Evolutionary conservation across 2,329 filamentous ascomycete species (phyloP), one percentile per base, ranked within the genome.

Genomic region (Penicillium sp.): DNA sequence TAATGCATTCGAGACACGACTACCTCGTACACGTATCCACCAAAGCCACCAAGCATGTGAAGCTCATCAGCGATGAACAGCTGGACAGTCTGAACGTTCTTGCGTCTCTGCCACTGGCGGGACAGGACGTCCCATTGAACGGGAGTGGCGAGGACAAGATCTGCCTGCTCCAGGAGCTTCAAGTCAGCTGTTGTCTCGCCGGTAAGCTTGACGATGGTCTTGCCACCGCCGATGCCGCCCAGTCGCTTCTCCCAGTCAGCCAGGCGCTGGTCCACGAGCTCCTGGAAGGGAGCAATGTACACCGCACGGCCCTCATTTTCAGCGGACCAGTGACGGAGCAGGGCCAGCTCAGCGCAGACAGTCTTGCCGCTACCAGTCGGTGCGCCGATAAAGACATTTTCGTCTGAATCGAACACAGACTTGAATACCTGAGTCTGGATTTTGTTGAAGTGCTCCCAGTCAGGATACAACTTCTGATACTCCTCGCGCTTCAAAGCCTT

Each of bases 1-100:
- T 95, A 95, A 75, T 97, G 93, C 90, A 98, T 97, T 55, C 95
- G 89, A 63, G 95, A 97, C n/a, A 99, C 91, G 55, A 99, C 89
- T 55, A 95, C 91, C 81, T 99, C 95, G 77, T 99, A 99, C 33
- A 96, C 85, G 74, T 94, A 96, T 33, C 95, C 96, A 65, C 87
- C 85, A 55, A 89, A 87, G 14, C 93, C 93, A 61, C 94, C 95
- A 33, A 99, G 83, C 81, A 98, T 89, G 74, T 99, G 95, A 57
- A 99, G 83, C 74, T 98, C 94, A 75, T 99, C 96, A 0, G 94
- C 93, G 67, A 99, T 93, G 75, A 99, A 93, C 0, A 99, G 82
- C 69, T 93, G 87, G 22, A 98, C 90, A 3, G 88, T 90, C 73
- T 97, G 92, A 0, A 99, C 88, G 68, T 97, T 97, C 85, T 97